These are phyloP conservation scores for Alternaria sp. DNA, from an alignment of 2,329 filamentous ascomycete genomes.

Conservation along the genomic window DNA sequence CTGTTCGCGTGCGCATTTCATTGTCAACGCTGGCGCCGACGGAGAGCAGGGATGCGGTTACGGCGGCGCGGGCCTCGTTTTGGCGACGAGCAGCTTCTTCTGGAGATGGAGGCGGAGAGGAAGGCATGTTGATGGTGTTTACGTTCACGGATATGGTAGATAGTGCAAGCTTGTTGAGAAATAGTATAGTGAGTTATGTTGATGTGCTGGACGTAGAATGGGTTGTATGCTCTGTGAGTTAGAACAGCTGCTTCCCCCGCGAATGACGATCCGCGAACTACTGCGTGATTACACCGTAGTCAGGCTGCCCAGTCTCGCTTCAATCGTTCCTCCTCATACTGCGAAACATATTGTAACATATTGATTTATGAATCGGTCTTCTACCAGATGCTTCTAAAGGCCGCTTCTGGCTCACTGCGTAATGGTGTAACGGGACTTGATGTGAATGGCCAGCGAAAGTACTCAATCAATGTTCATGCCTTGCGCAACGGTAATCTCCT, in stretches of 20 bases:
- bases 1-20: conserved; percentile 73
- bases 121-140: conserved; percentile 34
- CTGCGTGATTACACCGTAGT: neutral
- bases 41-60: conserved; percentile 59
- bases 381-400: conserved; percentile 6
- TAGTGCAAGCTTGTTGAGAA: neutral
- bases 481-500: neutral
- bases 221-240: conserved; percentile 6
- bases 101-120: conserved; percentile 28
- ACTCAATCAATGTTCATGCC: neutral
- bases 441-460: conserved; percentile 31
- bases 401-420: conserved; percentile 24
- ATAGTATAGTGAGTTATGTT: neutral
- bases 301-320: neutral
- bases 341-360: neutral
- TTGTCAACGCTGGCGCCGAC: conserved; percentile 75
- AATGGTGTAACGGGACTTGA: conserved; percentile 33
- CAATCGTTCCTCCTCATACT: neutral
- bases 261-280: conserved; percentile 3
- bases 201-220: neutral
- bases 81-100: conserved; percentile 47
- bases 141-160: neutral
- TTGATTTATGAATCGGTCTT: conserved; percentile 7
- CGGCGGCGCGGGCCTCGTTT: conserved; percentile 61
- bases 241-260: conserved; percentile 18